Evolutionary conservation across 2,329 filamentous ascomycete species (phyloP).

Genomic region (Aspergillus sergii): DNA sequence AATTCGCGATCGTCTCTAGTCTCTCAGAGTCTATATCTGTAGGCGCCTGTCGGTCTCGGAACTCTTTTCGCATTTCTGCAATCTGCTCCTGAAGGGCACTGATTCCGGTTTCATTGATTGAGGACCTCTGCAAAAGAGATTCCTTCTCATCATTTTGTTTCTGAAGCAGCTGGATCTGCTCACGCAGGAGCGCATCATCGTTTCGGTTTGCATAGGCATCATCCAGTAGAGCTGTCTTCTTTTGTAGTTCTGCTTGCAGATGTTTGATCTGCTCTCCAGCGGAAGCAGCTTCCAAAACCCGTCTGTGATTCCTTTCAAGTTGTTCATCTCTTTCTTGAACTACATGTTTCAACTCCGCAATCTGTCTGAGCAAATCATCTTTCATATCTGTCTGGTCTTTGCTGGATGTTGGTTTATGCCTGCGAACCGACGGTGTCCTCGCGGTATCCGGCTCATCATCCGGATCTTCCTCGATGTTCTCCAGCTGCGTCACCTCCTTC

Average conservation of each 20-base stretch:
- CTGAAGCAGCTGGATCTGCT: slow-evolving; percentile 33
- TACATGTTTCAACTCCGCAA: slow-evolving; percentile 34
- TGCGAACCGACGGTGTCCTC: slow-evolving; percentile 31
- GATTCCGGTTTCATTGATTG: slow-evolving; percentile 23
- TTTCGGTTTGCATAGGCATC: slow-evolving; percentile 27
- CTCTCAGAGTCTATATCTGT: slow-evolving; percentile 30
- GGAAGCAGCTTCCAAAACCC: slow-evolving; percentile 38
- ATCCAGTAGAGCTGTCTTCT: slow-evolving; percentile 31
- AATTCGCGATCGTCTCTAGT: slow-evolving; percentile 33
- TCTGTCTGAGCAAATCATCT: slow-evolving; percentile 32
- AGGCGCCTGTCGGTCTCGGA: slow-evolving; percentile 28
- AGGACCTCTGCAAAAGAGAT: slow-evolving; percentile 26
- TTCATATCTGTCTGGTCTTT: slow-evolving; percentile 21
- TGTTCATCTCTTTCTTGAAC: slow-evolving; percentile 39
- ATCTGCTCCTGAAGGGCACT: slow-evolving; percentile 35
- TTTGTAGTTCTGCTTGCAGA: slow-evolving; percentile 41
- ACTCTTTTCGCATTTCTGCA: slow-evolving; percentile 33
- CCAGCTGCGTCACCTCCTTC: slow-evolving; percentile 38
- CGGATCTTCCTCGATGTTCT: slow-evolving; percentile 41
- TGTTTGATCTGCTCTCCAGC: slow-evolving; percentile 42
- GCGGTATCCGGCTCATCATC: slow-evolving; percentile 25
- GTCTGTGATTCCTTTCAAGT: slow-evolving; percentile 33
- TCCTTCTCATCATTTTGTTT: slow-evolving; percentile 32
- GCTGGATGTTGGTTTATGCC: slow-evolving; percentile 21
- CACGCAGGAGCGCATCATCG: slow-evolving; percentile 30